phyloP scores from a whole-genome alignment of 208 protist species.

The Trypanosomatidae sp. region DNA sequence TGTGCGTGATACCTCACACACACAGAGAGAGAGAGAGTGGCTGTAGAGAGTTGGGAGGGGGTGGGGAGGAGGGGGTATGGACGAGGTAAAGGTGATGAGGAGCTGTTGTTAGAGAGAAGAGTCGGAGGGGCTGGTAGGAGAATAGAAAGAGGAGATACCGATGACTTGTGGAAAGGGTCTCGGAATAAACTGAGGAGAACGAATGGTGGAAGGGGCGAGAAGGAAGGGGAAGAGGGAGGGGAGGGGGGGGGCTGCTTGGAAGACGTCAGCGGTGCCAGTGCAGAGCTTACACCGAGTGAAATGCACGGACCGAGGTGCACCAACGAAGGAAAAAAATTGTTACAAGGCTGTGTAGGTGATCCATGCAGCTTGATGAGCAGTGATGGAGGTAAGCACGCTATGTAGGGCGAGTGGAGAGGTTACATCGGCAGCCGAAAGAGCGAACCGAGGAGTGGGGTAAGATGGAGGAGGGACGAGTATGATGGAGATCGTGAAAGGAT shows the following conservation, averaged over 20 bases:
- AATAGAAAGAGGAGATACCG: neutral
- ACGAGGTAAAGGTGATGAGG: neutral
- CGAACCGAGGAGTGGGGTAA: too few species aligned
- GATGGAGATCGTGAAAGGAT: neutral
- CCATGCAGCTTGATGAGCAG: neutral
- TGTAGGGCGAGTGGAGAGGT: neutral
- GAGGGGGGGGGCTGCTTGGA: neutral
- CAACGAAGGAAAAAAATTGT: neutral
- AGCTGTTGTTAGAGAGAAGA: neutral
- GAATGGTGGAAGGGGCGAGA: too few species aligned
- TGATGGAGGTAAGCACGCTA: neutral
- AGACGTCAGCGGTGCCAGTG: neutral
- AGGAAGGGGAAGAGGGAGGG: too few species aligned
- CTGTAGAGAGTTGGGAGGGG: too few species aligned
- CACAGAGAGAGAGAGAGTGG: neutral
- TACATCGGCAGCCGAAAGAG: neutral
- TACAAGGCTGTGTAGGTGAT: neutral
- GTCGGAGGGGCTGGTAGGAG: neutral
- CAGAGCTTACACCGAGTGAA: neutral
- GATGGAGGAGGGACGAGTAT: neutral
- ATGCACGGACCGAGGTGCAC: neutral
- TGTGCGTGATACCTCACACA: neutral
- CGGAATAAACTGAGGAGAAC: neutral
- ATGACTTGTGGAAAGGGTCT: neutral
- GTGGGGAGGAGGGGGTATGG: neutral